Percentiles rank a stretch among this genome's conserved stretches.
phyloP scores from a whole-genome alignment of 257 asterid species.

The Capsicum pubescens region DNA sequence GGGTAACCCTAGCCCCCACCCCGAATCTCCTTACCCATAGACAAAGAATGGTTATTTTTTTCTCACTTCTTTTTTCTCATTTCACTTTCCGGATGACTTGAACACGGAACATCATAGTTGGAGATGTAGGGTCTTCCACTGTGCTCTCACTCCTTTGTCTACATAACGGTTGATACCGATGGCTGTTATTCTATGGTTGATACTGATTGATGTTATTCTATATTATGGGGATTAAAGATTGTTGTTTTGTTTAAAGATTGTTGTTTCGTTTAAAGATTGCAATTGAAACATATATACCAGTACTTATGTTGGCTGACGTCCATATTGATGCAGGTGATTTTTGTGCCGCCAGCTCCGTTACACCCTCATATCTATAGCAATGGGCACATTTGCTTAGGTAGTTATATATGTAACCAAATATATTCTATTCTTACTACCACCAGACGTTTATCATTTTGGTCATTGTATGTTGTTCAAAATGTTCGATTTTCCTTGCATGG shows the following conservation, averaged over 20 bases:
- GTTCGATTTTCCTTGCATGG: background rate
- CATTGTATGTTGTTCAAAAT: background rate
- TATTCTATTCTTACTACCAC: background rate
- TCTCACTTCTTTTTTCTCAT: background rate
- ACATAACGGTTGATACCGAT: background rate
- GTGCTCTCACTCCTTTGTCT: background rate
- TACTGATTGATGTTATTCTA: background rate
- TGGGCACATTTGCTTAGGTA: slow-evolving; percentile 90
- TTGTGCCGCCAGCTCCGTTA: slow-evolving; percentile 77
- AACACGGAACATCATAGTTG: background rate
- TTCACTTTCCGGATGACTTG: background rate
- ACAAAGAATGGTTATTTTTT: background rate
- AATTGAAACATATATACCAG: background rate
- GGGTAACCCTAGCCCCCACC: background rate
- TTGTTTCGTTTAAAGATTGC: slow-evolving; percentile 9
- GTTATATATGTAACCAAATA: slow-evolving; percentile 19
- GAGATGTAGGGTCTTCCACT: background rate
- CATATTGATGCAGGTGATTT: slow-evolving; percentile 59
- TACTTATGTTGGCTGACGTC: slow-evolving; percentile 26
- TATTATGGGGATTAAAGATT: background rate
- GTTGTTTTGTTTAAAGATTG: background rate
- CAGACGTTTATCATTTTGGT: background rate
- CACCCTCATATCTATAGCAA: slow-evolving; percentile 89
- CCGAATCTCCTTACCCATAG: background rate
- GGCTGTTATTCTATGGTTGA: background rate